phyloP scores from a whole-genome alignment of 352 stramenopile genomes.

The Phytophthora sansomeana region DNA sequence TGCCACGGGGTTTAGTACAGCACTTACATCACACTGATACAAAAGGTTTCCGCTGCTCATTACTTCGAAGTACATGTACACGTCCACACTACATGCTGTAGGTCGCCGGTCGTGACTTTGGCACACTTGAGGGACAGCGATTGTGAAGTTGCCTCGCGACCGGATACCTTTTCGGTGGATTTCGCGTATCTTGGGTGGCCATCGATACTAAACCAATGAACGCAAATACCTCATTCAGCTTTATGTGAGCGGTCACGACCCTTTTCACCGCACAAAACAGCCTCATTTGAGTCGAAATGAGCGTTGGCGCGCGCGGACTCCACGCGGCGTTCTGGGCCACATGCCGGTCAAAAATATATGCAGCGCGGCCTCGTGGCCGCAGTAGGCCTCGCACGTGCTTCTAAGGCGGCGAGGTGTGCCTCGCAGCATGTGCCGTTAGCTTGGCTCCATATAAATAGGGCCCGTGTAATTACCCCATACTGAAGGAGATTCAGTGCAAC shows the following conservation, averaged over 20 bases:
- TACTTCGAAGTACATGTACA: too few relatives aligned
- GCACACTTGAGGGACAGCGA: too few relatives aligned
- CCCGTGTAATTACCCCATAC: conserved; percentile 41
- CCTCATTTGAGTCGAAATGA: conserved; percentile 13
- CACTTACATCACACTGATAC: too few relatives aligned
- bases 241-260: neutral
- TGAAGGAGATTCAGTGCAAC: conserved; percentile 19
- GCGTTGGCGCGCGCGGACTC: neutral
- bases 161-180: too few relatives aligned
- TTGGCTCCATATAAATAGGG: conserved; percentile 32
- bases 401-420: neutral
- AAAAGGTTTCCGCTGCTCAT: too few relatives aligned
- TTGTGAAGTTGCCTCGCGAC: too few relatives aligned
- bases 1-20: too few relatives aligned
- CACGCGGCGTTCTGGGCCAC: conserved; percentile 1
- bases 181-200: neutral
- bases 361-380: neutral
- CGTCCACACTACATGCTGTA: too few relatives aligned
- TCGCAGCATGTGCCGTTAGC: conserved; percentile 1
- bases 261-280: neutral
- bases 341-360: conserved; percentile 29
- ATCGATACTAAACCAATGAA: too few relatives aligned
- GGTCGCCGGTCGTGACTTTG: too few relatives aligned
- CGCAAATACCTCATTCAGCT: neutral
- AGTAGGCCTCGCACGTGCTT: neutral